Conservation (phyloP, 768 basidiomycete species). For the Mrakia blollopis region DNA sequence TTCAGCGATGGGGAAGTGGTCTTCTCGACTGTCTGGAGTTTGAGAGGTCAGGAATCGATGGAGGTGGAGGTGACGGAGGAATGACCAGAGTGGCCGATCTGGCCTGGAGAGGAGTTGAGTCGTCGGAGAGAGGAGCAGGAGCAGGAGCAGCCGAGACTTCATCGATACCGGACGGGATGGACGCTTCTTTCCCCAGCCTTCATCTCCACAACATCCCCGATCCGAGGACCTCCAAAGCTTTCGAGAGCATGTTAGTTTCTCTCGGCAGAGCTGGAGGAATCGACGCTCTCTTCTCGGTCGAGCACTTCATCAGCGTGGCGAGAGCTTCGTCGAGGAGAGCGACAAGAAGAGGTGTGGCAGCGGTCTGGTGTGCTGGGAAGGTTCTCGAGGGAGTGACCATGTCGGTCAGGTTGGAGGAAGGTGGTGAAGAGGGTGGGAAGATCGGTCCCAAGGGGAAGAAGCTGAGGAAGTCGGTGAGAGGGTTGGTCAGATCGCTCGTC, state of each 20-base stretch:
- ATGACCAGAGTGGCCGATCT: constrained; percentile 37
- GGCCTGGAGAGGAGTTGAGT: constrained; percentile 14
- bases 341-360: constrained; percentile 53
- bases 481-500: constrained; percentile 49
- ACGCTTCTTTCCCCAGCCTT: constrained; percentile 37
- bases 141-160: constrained; percentile 25
- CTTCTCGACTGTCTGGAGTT: constrained; percentile 78
- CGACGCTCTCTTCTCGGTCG: constrained; percentile 59
- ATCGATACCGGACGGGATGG: neutral
- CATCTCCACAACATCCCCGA: constrained; percentile 38
- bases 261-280: constrained; percentile 68
- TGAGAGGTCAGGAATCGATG: constrained; percentile 46
- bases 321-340: constrained; percentile 52
- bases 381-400: constrained; percentile 64
- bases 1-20: constrained; percentile 90
- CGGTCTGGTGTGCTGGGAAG: constrained; percentile 76
- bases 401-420: constrained; percentile 36
- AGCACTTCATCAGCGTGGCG: constrained; percentile 69
- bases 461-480: constrained; percentile 33
- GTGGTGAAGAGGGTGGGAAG: constrained; percentile 11
- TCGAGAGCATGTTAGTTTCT: constrained; percentile 67
- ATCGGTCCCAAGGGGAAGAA: constrained; percentile 36
- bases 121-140: constrained; percentile 21
- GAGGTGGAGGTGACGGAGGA: constrained; percentile 29
- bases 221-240: constrained; percentile 33